A percentile compares a stretch with the other conserved stretches of the same genome.
Evolutionary conservation across 441 rosid genomes (phyloP).

Genomic region (Erysimum pusillum): DNA sequence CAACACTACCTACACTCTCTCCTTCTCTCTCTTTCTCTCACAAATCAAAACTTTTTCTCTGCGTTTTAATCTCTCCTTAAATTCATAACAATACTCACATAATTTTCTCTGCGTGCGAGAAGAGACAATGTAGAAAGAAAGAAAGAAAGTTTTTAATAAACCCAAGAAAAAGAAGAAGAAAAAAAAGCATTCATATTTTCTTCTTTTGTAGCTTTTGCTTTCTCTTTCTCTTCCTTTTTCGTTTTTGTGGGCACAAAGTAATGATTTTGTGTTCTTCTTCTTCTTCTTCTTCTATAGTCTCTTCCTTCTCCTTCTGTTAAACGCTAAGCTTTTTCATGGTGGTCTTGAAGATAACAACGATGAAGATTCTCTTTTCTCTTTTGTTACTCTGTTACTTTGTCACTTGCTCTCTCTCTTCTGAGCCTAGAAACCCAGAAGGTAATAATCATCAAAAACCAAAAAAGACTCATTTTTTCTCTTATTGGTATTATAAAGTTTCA

Average conservation of each 20-base stretch:
- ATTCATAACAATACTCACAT: slow-evolving; percentile 31
- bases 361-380: slow-evolving; percentile 43
- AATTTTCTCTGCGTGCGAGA: slow-evolving; percentile 32
- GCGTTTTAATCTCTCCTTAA: slow-evolving; percentile 15
- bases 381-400: slow-evolving; percentile 45
- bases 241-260: slow-evolving; percentile 38
- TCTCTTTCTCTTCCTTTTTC: slow-evolving; percentile 34
- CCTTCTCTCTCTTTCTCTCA: slow-evolving; percentile 23
- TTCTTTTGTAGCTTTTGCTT: slow-evolving; percentile 38
- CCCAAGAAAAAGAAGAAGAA: slow-evolving; percentile 26
- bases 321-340: slow-evolving; percentile 23
- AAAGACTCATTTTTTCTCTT: not conserved
- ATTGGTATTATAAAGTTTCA: slow-evolving; percentile 6
- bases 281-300: slow-evolving; percentile 22
- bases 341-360: slow-evolving; percentile 43
- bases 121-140: slow-evolving; percentile 25
- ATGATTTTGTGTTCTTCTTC: slow-evolving; percentile 26
- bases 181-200: slow-evolving; percentile 19
- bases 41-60: slow-evolving; percentile 1
- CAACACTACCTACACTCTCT: slow-evolving; percentile 22
- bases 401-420: slow-evolving; percentile 58
- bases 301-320: slow-evolving; percentile 29
- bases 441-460: not conserved
- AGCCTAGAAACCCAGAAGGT: slow-evolving; percentile 94
- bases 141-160: slow-evolving; percentile 3